A percentile compares a stretch with the other conserved stretches of the same genome.
Conservation (phyloP, 257 asterid species). For the Ligustrum vulgare region DNA sequence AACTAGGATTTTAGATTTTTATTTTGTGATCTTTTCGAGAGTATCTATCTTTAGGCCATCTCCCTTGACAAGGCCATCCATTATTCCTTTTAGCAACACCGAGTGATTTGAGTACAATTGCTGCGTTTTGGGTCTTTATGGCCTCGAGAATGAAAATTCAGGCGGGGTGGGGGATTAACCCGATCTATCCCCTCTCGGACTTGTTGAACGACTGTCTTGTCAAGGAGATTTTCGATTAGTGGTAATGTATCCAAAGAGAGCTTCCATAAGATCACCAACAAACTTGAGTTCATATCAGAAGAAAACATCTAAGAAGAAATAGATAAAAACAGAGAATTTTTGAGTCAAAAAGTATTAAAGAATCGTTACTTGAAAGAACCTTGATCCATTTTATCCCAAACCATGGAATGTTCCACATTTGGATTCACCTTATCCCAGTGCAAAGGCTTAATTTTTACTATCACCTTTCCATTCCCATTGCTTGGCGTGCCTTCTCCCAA, state of each 20-base stretch:
- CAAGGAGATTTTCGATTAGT: slow-evolving; percentile 52
- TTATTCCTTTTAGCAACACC: slow-evolving; percentile 55
- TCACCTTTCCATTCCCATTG: slow-evolving; percentile 46
- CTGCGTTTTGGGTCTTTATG: slow-evolving; percentile 8
- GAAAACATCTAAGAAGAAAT: neutral
- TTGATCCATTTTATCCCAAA: slow-evolving; percentile 84
- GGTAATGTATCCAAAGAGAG: too few species aligned
- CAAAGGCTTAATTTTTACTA: slow-evolving; percentile 60
- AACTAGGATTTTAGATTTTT: slow-evolving; percentile 46
- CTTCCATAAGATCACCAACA: too few species aligned
- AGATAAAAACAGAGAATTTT: neutral
- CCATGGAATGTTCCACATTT: slow-evolving; percentile 86
- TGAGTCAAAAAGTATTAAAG: neutral
- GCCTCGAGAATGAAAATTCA: slow-evolving; percentile 80
- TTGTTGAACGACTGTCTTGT: slow-evolving; percentile 29
- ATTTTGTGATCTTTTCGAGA: slow-evolving; percentile 67
- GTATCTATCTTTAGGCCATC: slow-evolving; percentile 58
- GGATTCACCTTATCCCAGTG: slow-evolving; percentile 96
- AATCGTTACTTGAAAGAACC: slow-evolving; percentile 85
- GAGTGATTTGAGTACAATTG: slow-evolving; percentile 73
- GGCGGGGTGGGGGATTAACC: slow-evolving; percentile 64
- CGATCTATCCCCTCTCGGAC: slow-evolving; percentile 35
- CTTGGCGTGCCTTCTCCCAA: slow-evolving; percentile 35
- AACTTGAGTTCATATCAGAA: too few species aligned
- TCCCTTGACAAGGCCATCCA: slow-evolving; percentile 63